phyloP scores from a whole-genome alignment of 306 rosid genomes.

The Purshia tridentata region DNA sequence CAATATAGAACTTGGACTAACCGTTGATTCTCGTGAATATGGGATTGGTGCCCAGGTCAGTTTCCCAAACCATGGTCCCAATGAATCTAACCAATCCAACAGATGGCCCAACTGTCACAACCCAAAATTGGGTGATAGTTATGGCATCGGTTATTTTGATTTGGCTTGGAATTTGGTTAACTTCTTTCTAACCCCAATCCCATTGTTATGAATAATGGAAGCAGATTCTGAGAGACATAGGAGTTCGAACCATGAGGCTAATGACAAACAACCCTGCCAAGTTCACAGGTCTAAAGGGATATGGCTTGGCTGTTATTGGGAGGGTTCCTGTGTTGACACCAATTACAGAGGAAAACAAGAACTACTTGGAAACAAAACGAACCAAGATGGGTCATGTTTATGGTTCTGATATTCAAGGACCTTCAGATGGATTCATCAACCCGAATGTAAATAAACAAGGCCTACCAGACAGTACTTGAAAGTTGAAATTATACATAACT shows the following conservation, averaged over 20 bases:
- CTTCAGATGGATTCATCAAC: conserved; percentile 35
- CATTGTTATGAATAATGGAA: not conserved
- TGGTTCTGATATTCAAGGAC: conserved; percentile 67
- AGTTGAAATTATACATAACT: conserved; percentile 5
- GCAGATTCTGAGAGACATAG: conserved; percentile 76
- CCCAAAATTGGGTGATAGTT: no score
- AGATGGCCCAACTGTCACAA: no score
- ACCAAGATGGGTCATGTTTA: conserved; percentile 90
- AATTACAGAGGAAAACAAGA: conserved; percentile 70
- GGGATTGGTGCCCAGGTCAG: conserved; percentile 85
- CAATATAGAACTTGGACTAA: conserved; percentile 76
- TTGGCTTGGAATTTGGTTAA: no score
- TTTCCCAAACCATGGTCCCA: conserved; percentile 3
- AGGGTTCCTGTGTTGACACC: conserved; percentile 82
- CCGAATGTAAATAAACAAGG: conserved; percentile 34
- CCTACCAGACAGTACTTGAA: not conserved
- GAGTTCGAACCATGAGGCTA: conserved; percentile 71
- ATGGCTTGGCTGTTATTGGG: conserved; percentile 78
- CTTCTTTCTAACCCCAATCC: no score
- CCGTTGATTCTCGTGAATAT: conserved; percentile 81
- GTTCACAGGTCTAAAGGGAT: conserved; percentile 70
- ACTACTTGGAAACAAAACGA: conserved; percentile 73
- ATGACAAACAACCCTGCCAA: conserved; percentile 93
- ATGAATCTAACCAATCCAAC: not conserved
- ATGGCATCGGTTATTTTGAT: no score